Conservation (phyloP, 495 filamentous ascomycete genomes). For the Clohesyomyces aquaticus region DNA sequence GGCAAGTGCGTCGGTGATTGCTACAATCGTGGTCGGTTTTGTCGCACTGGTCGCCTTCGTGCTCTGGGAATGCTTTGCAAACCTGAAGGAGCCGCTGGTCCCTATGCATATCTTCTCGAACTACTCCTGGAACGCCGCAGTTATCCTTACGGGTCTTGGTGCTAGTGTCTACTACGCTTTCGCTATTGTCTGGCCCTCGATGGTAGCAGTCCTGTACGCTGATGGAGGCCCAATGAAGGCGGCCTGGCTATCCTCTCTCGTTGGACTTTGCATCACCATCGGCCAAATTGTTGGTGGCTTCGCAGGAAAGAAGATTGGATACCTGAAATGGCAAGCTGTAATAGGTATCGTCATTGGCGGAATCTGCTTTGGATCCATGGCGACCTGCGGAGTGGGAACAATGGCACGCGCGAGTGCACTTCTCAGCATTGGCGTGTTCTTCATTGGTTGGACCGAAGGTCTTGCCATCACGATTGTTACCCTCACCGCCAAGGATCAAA, state of each 20-base stretch:
- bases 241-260: background rate
- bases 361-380: conserved; percentile 18
- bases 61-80: conserved; percentile 15
- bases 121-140: conserved; percentile 6
- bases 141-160: conserved; percentile 14
- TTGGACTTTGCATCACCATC: conserved; percentile 6
- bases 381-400: too few species aligned
- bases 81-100: conserved; percentile 20
- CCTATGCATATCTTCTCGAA: conserved; percentile 25
- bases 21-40: conserved; percentile 6
- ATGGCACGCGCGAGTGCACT: background rate
- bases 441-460: conserved; percentile 34
- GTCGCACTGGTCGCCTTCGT: conserved; percentile 2
- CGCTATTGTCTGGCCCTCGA: conserved; percentile 17
- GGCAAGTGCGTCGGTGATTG: conserved; percentile 3
- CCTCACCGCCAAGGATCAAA: conserved; percentile 31
- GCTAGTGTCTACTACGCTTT: conserved; percentile 24
- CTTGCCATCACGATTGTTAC: conserved; percentile 26
- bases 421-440: conserved; percentile 22
- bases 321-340: conserved; percentile 17
- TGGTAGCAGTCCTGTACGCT: conserved; percentile 15
- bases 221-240: conserved; percentile 12
- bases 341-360: conserved; percentile 12
- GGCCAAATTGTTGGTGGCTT: conserved; percentile 11
- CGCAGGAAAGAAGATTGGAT: conserved; percentile 6